Base-by-base conservation (phyloP, 495 filamentous ascomycete species). In the Podospora conica region DNA sequence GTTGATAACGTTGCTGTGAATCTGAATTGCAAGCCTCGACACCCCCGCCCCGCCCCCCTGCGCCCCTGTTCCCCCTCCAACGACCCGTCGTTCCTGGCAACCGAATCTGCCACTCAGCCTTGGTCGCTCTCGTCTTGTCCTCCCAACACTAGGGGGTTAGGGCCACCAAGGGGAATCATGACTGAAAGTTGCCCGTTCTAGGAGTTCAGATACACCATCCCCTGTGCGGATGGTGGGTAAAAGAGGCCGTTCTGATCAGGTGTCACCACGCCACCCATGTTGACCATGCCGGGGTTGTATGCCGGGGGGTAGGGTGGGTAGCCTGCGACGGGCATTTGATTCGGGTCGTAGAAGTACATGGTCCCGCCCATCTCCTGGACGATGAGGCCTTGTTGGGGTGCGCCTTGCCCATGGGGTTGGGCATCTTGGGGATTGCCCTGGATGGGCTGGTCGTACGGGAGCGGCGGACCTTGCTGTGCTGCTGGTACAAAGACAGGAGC, bases 341-440 rank as follows among this genome's bases (percentile, higher is more conserved):
- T 83, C 29, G 90, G 83, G 71, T 96, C 89, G 65, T 92, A 93
- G 74, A 96, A 99, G 76, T 96, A 98, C 4, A 96, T 92, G 81
- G 93, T 97, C 57, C 96, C 95, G 68, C 94, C 93, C 68, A 87
- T 85, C 78, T 98, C 95, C 73, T 97, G 93, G 3, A 92, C 91
- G 58, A 98, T 90, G 27, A 91, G 89, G 68, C 86, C 89, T 9
- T 85, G 75, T 63, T 86, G 85, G 3, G 84, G 77, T 1, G 68
- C 64, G 21, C 67, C 66, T 54, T 74, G 76, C 10, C 66, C 69
- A 23, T 53, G 11, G 12, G 66, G 23, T 55, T 73, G 73, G 8
- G 65, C 61, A 15, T 22, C 66, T 27, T 72, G 68, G 1, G 74
- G 82, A 68, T 71, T 84, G 76, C 56, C 80, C 74, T 71, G 82